Percentiles rank a stretch among this genome's conserved stretches.
phyloP scores from a whole-genome alignment of 1,284 basidiomycete genomes.

The Abortiporus biennis region DNA sequence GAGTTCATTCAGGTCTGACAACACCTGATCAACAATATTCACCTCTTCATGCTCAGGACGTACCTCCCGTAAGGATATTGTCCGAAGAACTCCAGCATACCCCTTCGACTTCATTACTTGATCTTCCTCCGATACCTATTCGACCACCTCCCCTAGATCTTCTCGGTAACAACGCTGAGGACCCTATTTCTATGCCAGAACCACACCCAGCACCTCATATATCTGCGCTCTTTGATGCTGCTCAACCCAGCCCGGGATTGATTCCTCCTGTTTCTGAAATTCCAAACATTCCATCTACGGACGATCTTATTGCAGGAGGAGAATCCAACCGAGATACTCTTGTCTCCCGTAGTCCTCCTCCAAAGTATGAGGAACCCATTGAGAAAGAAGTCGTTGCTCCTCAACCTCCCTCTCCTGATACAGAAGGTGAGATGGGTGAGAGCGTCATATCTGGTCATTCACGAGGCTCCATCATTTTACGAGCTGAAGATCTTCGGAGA shows the following conservation, averaged over 20 bases:
- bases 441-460: constrained; percentile 22
- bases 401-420: background rate
- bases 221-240: constrained; percentile 2
- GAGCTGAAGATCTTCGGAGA: constrained; percentile 22
- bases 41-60: constrained; percentile 5
- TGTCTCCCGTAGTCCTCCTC: constrained; percentile 9
- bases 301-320: constrained; percentile 2
- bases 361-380: constrained; percentile 13
- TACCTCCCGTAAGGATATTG: constrained; percentile 18
- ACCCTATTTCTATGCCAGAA: constrained; percentile 17
- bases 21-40: constrained; percentile 17
- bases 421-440: constrained; percentile 7
- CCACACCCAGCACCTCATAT: constrained; percentile 15
- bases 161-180: constrained; percentile 12
- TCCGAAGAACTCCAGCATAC: constrained; percentile 10
- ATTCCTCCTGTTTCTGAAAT: constrained; percentile 15
- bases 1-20: constrained; percentile 20
- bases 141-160: constrained; percentile 13
- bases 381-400: too few relatives aligned
- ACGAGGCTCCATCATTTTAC: constrained; percentile 17
- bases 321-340: background rate
- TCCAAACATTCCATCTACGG: constrained; percentile 15
- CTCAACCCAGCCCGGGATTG: constrained; percentile 16
- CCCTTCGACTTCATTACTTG: constrained; percentile 8
- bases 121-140: constrained; percentile 19